Evolutionary conservation across 805 yeast genomes (phyloP).

Genomic region (Starmera amethionina): DNA sequence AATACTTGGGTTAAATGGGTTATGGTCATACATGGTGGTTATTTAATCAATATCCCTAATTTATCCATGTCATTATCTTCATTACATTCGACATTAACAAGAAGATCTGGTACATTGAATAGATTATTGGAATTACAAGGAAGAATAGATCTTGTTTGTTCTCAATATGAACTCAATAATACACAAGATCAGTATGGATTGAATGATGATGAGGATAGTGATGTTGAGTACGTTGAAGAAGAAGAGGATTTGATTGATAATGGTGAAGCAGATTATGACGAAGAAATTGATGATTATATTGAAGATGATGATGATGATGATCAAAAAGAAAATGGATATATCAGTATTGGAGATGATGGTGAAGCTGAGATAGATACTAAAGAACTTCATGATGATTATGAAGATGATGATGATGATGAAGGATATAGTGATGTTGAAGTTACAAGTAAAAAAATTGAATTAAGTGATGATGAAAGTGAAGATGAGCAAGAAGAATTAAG

Average conservation of each 20-base stretch:
- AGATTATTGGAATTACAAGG: slow-evolving; percentile 76
- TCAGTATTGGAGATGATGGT: slow-evolving; percentile 13
- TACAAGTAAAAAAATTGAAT: slow-evolving; percentile 13
- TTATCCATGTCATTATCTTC: slow-evolving; percentile 48
- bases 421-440: slow-evolving; percentile 25
- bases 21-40: slow-evolving; percentile 73
- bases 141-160: slow-evolving; percentile 56
- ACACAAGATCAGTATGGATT: slow-evolving; percentile 24
- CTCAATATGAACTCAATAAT: slow-evolving; percentile 52
- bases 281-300: slow-evolving; percentile 1
- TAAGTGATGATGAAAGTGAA: slow-evolving; percentile 9
- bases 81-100: slow-evolving; percentile 53
- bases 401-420: slow-evolving; percentile 24
- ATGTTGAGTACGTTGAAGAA: slow-evolving; percentile 66
- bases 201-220: slow-evolving; percentile 23
- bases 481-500: slow-evolving; percentile 16
- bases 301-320: slow-evolving; percentile 21
- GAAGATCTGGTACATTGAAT: slow-evolving; percentile 60
- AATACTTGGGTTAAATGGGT: slow-evolving; percentile 84
- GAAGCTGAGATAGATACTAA: slow-evolving; percentile 22
- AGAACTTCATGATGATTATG: slow-evolving; percentile 25
- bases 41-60: slow-evolving; percentile 33
- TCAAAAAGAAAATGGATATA: slow-evolving; percentile 16
- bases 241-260: slow-evolving; percentile 39
- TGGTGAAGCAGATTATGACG: slow-evolving; percentile 29